Evolutionary conservation across 2,329 filamentous ascomycete genomes (phyloP).

Genomic region (Septoria petroselini): DNA sequence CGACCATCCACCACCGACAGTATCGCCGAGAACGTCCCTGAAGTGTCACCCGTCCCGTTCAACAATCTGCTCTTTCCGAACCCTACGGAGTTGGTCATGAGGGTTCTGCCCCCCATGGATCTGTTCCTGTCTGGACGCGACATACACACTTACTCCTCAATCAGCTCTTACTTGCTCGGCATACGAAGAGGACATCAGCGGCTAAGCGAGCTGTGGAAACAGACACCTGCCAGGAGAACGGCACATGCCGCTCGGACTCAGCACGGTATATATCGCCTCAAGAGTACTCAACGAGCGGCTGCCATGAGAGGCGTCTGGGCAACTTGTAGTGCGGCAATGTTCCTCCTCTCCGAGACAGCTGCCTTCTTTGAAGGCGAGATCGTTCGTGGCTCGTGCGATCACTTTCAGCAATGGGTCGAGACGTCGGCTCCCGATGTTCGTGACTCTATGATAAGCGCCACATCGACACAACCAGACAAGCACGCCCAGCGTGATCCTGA

Average conservation of each 20-base stretch:
- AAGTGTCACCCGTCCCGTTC: slow-evolving; percentile 58
- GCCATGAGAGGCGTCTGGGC: slow-evolving; percentile 85
- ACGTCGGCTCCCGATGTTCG: slow-evolving; percentile 13
- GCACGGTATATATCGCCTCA: slow-evolving; percentile 60
- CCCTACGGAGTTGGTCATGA: slow-evolving; percentile 66
- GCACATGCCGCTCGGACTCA: slow-evolving; percentile 55
- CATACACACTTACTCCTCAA: slow-evolving; percentile 73
- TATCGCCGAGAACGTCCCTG: slow-evolving; percentile 36
- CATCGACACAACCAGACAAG: neutral
- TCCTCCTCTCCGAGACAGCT: slow-evolving; percentile 83
- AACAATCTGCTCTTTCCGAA: slow-evolving; percentile 78
- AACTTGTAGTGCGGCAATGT: slow-evolving; percentile 79
- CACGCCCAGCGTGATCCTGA: slow-evolving; percentile 70
- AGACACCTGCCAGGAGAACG: slow-evolving; percentile 71
- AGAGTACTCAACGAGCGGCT: slow-evolving; percentile 60
- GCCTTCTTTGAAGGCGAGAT: slow-evolving; percentile 89
- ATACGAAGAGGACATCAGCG: slow-evolving; percentile 82
- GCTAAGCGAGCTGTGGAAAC: slow-evolving; percentile 82
- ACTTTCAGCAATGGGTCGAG: slow-evolving; percentile 67
- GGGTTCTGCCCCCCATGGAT: slow-evolving; percentile 75
- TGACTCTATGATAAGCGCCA: neutral
- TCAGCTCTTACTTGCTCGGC: slow-evolving; percentile 82
- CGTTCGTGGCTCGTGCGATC: slow-evolving; percentile 74
- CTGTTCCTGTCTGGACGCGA: slow-evolving; percentile 78
- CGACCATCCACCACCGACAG: slow-evolving; percentile 43